A percentile compares a stretch with the other conserved stretches of the same genome.
phyloP scores from a whole-genome alignment of 2,329 filamentous ascomycete species.

The Microcyclosporella mali region DNA sequence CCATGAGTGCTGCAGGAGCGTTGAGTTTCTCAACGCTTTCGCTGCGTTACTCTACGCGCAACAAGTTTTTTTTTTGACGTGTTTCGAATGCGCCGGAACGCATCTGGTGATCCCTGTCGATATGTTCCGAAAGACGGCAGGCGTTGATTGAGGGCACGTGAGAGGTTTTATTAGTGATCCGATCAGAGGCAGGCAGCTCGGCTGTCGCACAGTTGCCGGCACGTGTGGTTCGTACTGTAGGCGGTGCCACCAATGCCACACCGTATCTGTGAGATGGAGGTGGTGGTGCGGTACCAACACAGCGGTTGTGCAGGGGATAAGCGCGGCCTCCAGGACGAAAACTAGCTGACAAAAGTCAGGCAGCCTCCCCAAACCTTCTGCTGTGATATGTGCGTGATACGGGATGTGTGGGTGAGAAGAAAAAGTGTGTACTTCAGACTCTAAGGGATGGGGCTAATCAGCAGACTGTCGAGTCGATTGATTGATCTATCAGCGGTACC shows the following conservation, averaged over 20 bases:
- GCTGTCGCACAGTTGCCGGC: slow-evolving; percentile 6
- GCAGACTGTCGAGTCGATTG: no score
- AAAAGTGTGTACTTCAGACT: no score
- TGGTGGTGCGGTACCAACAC: not conserved
- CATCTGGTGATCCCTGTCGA: no score
- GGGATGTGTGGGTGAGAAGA: no score
- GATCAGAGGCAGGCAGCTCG: not conserved
- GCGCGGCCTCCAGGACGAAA: slow-evolving; percentile 1
- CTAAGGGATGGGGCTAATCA: no score
- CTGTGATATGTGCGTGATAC: no score
- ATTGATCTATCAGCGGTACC: no score
- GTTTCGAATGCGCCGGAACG: not conserved
- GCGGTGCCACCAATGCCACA: not conserved
- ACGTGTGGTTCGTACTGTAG: slow-evolving; percentile 2
- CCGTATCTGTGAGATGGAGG: not conserved
- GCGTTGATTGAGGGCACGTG: slow-evolving; percentile 1
- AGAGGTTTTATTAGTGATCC: slow-evolving; percentile 6
- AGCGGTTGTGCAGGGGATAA: not conserved
- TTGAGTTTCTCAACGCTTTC: slow-evolving; percentile 8
- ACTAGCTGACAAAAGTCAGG: slow-evolving; percentile 1
- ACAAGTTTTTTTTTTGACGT: not conserved
- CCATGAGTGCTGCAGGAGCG: not conserved
- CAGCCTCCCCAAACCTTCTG: not conserved
- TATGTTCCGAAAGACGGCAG: no score
- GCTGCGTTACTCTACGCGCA: slow-evolving; percentile 5